phyloP scores from a whole-genome alignment of 345 rosid species.

The Aegle marmelos region DNA sequence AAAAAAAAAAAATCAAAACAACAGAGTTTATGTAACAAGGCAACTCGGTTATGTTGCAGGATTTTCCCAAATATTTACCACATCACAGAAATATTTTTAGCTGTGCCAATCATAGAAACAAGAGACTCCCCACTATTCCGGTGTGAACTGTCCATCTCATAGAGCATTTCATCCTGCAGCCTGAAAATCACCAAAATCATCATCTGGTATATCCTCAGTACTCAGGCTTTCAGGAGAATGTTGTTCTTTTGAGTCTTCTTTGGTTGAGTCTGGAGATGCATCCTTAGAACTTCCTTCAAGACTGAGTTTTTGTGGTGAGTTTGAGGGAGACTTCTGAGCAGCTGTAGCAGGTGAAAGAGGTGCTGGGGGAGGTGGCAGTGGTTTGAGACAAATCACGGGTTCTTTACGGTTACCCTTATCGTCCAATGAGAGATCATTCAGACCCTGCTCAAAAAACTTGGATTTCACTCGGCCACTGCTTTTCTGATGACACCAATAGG shows the following conservation, averaged over 20 bases:
- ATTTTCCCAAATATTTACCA: constrained; percentile 13
- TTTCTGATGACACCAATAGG: constrained; percentile 36
- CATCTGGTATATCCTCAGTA: constrained; percentile 55
- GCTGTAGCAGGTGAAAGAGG: constrained; percentile 56
- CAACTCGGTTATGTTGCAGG: background rate
- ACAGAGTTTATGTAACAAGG: background rate
- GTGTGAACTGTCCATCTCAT: background rate
- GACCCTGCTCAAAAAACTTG: constrained; percentile 52
- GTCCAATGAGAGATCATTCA: constrained; percentile 53
- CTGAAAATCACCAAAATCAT: constrained; percentile 98
- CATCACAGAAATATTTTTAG: background rate
- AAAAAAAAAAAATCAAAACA: background rate
- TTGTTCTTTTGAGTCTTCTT: constrained; percentile 36
- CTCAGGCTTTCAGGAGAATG: constrained; percentile 24
- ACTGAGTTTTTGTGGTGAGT: constrained; percentile 28
- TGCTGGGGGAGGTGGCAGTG: constrained; percentile 81
- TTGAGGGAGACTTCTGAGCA: constrained; percentile 37
- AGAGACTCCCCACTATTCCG: background rate
- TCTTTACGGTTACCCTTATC: constrained; percentile 58
- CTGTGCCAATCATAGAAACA: constrained; percentile 2
- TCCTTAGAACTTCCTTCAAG: constrained; percentile 29
- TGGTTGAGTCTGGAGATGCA: constrained; percentile 15
- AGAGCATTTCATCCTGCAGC: constrained; percentile 53
- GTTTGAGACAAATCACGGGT: constrained; percentile 52
- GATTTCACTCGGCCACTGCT: constrained; percentile 41